Evolutionary conservation across 805 yeast genomes (phyloP).

Genomic region (Ogataea siamensis): DNA sequence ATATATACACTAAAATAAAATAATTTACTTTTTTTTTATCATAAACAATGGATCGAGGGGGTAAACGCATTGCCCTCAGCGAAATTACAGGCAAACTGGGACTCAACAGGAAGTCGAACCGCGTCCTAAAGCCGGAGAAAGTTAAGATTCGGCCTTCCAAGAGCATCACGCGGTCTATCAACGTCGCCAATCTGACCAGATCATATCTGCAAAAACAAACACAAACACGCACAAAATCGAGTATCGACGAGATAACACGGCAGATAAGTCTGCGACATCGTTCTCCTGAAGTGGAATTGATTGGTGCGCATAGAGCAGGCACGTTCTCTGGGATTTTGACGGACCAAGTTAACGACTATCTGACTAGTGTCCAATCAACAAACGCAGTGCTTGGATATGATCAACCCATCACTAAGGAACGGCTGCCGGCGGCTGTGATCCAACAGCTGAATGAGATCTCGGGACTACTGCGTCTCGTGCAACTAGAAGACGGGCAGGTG

Average conservation of each 20-base stretch:
- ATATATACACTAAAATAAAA: background rate
- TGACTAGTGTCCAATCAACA: conserved; percentile 17
- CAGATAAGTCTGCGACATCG: conserved; percentile 4
- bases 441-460: conserved; percentile 5
- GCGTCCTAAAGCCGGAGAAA: conserved; percentile 3
- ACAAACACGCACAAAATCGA: conserved; percentile 2
- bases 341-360: conserved; percentile 15
- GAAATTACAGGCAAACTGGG: conserved; percentile 14
- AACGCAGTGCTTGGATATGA: conserved; percentile 18
- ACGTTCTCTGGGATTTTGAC: conserved; percentile 16
- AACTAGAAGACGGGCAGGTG: conserved; percentile 2
- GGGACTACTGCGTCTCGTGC: conserved; percentile 7
- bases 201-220: conserved; percentile 8
- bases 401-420: conserved; percentile 14
- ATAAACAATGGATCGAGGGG: conserved; percentile 8
- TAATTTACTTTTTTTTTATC: conserved; percentile 1
- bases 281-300: background rate
- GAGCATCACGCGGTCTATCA: conserved; percentile 2
- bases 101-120: background rate
- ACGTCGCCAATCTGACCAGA: conserved; percentile 12
- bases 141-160: background rate
- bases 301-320: background rate
- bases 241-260: conserved; percentile 9
- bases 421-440: conserved; percentile 1
- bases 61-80: conserved; percentile 9